Evolutionary conservation across 2,329 filamentous ascomycete species (phyloP).

Genomic region (Penicillium paneum): DNA sequence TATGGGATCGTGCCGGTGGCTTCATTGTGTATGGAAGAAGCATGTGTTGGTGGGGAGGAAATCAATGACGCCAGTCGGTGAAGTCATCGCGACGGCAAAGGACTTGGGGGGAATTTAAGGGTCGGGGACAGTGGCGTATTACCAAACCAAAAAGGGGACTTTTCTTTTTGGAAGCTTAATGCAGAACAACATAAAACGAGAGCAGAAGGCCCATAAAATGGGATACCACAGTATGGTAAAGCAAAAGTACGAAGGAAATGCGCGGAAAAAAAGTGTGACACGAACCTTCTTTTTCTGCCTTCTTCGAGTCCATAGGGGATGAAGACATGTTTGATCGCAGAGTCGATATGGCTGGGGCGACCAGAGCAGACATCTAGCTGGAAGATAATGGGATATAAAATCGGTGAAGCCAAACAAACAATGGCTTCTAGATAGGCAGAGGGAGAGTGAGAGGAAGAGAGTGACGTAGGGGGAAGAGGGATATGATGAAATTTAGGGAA

Average conservation of each 20-base stretch:
- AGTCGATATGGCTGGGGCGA: conserved; percentile 38
- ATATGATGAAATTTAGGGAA: conserved; percentile 34
- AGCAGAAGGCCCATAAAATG: background rate
- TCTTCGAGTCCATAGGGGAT: conserved; percentile 45
- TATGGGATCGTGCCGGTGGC: conserved; percentile 16
- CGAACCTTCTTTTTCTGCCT: conserved; percentile 43
- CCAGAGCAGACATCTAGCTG: conserved; percentile 40
- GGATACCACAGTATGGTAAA: background rate
- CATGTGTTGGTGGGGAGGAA: conserved; percentile 20
- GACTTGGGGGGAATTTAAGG: conserved; percentile 24
- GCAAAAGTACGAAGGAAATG: conserved; percentile 14
- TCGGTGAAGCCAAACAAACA: conserved; percentile 19
- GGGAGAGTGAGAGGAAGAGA: conserved; percentile 24
- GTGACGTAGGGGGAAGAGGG: conserved; percentile 41
- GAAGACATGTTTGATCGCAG: conserved; percentile 27
- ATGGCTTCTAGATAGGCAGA: conserved; percentile 12
- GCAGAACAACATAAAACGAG: conserved; percentile 9
- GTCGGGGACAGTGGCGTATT: conserved; percentile 32
- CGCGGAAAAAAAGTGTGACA: conserved; percentile 15
- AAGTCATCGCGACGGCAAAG: conserved; percentile 37
- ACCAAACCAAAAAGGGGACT: conserved; percentile 29
- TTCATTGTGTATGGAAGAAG: conserved; percentile 17
- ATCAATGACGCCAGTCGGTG: conserved; percentile 38
- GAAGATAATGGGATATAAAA: conserved; percentile 13
- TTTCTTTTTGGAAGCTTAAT: conserved; percentile 12